These are phyloP conservation scores for Karstenula rhodostoma DNA, from an alignment of 2,329 filamentous ascomycete genomes.

Conservation along the genomic window DNA sequence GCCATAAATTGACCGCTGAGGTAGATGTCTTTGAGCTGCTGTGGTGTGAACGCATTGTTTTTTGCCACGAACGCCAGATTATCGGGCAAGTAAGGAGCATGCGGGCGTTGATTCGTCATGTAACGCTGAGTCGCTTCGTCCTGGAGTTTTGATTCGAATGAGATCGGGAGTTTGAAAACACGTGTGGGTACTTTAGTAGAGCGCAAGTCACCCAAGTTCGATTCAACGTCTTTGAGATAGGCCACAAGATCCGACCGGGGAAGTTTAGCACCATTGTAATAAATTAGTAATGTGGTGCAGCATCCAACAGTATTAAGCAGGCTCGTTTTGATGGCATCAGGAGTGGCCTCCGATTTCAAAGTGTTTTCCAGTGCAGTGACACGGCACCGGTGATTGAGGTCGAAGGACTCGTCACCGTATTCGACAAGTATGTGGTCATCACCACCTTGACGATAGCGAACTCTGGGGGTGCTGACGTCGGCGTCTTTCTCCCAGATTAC, in stretches of 20 bases:
- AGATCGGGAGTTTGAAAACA: constrained; percentile 54
- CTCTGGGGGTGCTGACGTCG: constrained; percentile 29
- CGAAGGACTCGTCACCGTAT: constrained; percentile 64
- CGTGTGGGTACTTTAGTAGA: constrained; percentile 53
- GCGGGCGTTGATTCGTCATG: constrained; percentile 66
- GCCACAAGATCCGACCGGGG: constrained; percentile 46
- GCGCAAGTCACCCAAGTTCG: constrained; percentile 53
- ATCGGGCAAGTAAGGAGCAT: constrained; percentile 69
- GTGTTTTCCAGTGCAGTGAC: constrained; percentile 62
- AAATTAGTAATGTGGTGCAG: constrained; percentile 54
- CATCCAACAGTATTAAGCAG: constrained; percentile 63
- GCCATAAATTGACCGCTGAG: constrained; percentile 61
- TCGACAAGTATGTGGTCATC: constrained; percentile 65
- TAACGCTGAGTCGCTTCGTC: constrained; percentile 66
- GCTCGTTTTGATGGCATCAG: constrained; percentile 47
- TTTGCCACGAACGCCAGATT: constrained; percentile 66
- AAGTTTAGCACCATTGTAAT: constrained; percentile 52
- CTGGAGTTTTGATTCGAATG: constrained; percentile 54
- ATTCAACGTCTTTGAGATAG: constrained; percentile 51
- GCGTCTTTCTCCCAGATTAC: constrained; percentile 40
- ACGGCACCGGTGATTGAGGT: constrained; percentile 65
- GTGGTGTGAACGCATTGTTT: constrained; percentile 61
- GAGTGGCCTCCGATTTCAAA: constrained; percentile 52
- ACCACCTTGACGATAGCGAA: constrained; percentile 40
- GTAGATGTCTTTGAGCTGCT: constrained; percentile 61